These are phyloP conservation scores for Lactarius tabidus DNA, from an alignment of 768 basidiomycete genomes.

Conservation along the genomic window DNA sequence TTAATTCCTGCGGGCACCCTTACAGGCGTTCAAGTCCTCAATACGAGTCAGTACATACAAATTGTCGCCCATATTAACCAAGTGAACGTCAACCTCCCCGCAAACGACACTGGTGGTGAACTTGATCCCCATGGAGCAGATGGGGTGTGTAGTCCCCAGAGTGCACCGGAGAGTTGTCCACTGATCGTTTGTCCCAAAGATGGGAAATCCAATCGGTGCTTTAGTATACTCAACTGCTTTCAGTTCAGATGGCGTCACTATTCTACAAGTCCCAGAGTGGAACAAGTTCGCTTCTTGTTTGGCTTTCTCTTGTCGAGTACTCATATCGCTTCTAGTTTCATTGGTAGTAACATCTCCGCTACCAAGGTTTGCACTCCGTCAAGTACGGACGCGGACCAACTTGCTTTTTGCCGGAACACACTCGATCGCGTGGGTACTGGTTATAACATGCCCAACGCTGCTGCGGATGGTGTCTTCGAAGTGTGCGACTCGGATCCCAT, in stretches of 20 bases:
- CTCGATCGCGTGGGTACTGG: conserved; percentile 70
- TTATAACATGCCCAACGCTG: conserved; percentile 68
- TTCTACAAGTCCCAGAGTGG: conserved; percentile 63
- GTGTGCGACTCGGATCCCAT: conserved; percentile 65
- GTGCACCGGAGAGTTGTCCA: not conserved
- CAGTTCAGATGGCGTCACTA: conserved; percentile 39
- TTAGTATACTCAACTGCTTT: conserved; percentile 60
- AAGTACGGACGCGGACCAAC: too few relatives aligned
- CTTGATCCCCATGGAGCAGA: conserved; percentile 76
- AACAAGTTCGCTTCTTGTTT: conserved; percentile 45
- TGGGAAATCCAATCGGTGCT: conserved; percentile 76
- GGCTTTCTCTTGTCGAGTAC: not conserved
- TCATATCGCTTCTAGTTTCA: conserved; percentile 52
- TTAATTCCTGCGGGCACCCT: conserved; percentile 65
- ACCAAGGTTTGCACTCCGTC: conserved; percentile 67
- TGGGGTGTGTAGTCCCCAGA: conserved; percentile 34
- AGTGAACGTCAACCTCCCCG: conserved; percentile 46
- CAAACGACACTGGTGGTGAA: conserved; percentile 67
- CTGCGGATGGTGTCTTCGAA: conserved; percentile 56
- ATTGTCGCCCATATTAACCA: conserved; percentile 66
- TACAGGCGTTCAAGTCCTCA: conserved; percentile 59
- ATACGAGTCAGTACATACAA: conserved; percentile 55
- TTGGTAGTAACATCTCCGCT: conserved; percentile 63
- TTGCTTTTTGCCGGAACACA: conserved; percentile 66
- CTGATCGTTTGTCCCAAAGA: not conserved